Evolutionary conservation across 305 asterid species (phyloP).

Genomic region (Plantago coronopus): DNA sequence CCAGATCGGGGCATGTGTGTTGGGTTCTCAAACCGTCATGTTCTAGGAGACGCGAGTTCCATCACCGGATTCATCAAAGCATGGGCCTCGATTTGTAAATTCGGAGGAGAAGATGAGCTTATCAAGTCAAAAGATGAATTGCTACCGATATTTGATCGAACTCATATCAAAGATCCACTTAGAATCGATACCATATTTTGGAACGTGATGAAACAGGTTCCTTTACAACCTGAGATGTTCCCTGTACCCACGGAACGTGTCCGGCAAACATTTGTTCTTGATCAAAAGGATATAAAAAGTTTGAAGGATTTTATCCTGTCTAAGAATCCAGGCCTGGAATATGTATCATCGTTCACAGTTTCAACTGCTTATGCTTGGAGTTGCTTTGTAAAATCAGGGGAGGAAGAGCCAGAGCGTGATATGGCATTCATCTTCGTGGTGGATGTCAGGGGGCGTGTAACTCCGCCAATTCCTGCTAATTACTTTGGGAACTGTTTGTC

Average conservation of each 20-base stretch:
- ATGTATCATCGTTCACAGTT: conserved; percentile 28
- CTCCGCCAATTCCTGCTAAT: conserved; percentile 29
- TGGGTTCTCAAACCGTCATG: conserved; percentile 34
- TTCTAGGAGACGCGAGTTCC: conserved; percentile 31
- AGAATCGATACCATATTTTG: conserved; percentile 18
- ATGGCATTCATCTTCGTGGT: conserved; percentile 16
- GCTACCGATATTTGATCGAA: conserved; percentile 28
- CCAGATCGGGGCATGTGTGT: conserved; percentile 31
- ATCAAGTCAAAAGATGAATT: neutral
- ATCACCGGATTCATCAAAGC: conserved; percentile 16
- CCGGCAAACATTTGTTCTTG: conserved; percentile 32
- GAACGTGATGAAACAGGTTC: conserved; percentile 5
- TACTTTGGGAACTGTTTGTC: conserved; percentile 39
- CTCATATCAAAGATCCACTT: conserved; percentile 24
- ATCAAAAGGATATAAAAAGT: conserved; percentile 19
- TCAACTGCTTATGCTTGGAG: conserved; percentile 36
- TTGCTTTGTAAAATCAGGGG: conserved; percentile 22
- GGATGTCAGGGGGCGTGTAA: conserved; percentile 31
- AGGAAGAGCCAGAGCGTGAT: conserved; percentile 1
- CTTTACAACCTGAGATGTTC: neutral
- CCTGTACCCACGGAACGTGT: conserved; percentile 22
- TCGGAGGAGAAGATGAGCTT: conserved; percentile 15
- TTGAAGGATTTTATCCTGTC: conserved; percentile 29
- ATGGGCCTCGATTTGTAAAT: conserved; percentile 28
- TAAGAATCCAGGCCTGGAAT: conserved; percentile 7